A percentile compares a stretch with the other conserved stretches of the same genome.
phyloP scores from a whole-genome alignment of 2,329 filamentous ascomycete genomes.

The Mycosphaerella arachidis region DNA sequence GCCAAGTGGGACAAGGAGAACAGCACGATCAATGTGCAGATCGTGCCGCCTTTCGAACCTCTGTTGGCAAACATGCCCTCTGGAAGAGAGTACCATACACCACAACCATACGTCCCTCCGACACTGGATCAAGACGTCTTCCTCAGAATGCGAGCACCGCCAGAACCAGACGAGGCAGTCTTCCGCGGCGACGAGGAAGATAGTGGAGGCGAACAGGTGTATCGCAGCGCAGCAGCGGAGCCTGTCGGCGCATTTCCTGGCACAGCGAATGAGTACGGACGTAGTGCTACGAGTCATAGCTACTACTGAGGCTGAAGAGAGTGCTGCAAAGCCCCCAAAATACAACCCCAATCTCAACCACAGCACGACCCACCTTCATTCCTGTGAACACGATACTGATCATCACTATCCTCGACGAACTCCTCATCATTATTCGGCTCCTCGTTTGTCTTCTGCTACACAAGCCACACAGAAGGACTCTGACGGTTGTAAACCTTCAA shows the following conservation, averaged over 20 bases:
- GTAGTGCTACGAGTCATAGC: conserved; percentile 28
- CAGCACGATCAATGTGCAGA: conserved; percentile 82
- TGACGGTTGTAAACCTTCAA: neutral
- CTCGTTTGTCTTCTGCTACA: neutral
- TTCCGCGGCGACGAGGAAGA: conserved; percentile 45
- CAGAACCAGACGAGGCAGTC: conserved; percentile 44
- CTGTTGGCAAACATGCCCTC: conserved; percentile 77
- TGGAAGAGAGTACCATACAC: conserved; percentile 75
- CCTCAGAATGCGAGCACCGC: conserved; percentile 53
- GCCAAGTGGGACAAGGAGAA: conserved; percentile 90
- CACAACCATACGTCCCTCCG: conserved; percentile 64
- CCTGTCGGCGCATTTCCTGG: conserved; percentile 52
- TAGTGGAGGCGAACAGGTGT: conserved; percentile 40
- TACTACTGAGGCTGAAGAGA: conserved; percentile 22
- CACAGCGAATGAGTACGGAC: conserved; percentile 31
- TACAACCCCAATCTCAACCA: neutral
- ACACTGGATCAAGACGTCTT: conserved; percentile 61
- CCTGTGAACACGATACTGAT: neutral
- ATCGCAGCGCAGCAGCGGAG: conserved; percentile 18
- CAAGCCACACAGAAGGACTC: neutral
- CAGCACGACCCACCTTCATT: neutral
- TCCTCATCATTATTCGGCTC: neutral
- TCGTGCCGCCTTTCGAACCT: conserved; percentile 65
- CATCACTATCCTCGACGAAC: neutral
- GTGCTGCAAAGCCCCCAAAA: neutral